Conservation (phyloP, 2,329 filamentous ascomycete species). For the Knufia petricola region DNA sequence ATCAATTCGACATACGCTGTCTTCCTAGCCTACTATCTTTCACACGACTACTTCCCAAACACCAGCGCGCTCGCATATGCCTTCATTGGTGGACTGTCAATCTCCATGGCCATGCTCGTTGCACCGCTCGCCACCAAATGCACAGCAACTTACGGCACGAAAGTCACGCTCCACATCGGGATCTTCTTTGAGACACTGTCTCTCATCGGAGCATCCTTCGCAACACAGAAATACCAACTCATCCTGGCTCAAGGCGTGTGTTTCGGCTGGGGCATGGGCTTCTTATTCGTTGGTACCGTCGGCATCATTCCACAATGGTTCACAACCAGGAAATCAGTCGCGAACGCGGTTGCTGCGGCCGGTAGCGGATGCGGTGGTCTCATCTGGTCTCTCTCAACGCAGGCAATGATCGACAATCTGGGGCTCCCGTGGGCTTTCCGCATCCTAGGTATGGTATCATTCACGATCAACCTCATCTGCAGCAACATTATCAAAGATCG, state of each 20-base stretch:
- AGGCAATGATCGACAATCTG: conserved; percentile 47
- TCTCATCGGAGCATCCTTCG: conserved; percentile 38
- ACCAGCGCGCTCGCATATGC: conserved; percentile 26
- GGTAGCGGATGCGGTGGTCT: conserved; percentile 53
- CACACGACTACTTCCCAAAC: conserved; percentile 24
- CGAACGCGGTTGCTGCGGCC: conserved; percentile 50
- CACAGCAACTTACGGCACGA: conserved; percentile 15
- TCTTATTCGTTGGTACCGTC: conserved; percentile 50
- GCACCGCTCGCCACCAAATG: conserved; percentile 23
- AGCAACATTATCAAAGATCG: conserved; percentile 48
- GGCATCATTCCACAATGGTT: conserved; percentile 55
- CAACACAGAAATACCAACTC: conserved; percentile 49
- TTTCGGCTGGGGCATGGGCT: conserved; percentile 55
- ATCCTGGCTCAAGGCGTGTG: conserved; percentile 52
- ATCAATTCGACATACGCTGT: conserved; percentile 53
- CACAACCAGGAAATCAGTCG: conserved; percentile 45
- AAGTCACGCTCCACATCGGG: conserved; percentile 19
- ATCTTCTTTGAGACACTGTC: conserved; percentile 16
- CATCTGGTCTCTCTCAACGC: conserved; percentile 48
- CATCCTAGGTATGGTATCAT: conserved; percentile 45
- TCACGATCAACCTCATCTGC: conserved; percentile 42
- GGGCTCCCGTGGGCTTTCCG: conserved; percentile 53
- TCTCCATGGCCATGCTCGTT: conserved; percentile 22
- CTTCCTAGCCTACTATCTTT: conserved; percentile 35
- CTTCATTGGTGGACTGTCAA: conserved; percentile 26